Evolutionary conservation across 148 eudicot genomes (phyloP), one percentile per base, ranked within the genome.

Genomic region (Hydrangea macrophylla): DNA sequence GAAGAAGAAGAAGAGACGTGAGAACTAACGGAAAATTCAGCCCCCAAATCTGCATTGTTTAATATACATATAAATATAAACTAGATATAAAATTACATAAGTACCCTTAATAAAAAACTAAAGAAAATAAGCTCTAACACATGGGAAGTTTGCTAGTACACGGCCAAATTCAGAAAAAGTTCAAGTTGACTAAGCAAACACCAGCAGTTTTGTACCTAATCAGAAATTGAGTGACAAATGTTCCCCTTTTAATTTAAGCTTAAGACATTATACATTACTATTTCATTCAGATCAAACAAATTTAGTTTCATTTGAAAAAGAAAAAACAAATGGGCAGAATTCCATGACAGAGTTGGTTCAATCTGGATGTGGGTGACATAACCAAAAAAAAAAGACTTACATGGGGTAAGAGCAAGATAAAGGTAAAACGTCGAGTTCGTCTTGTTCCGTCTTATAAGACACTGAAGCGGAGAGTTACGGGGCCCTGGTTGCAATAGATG

Each of bases 371-470:
- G 33, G n/a, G n/a, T n/a, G n/a, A n/a, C n/a, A n/a, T n/a, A n/a
- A n/a, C n/a, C n/a, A n/a, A n/a, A n/a, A 70, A 65, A 58, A 20
- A 15, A 56, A 22, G 32, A 85, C 97, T 83, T 75, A 94, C 99
- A 79, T 51, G 89, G 79, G 28, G 86, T 76, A 65, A 78, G 83
- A 70, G 97, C 88, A 72, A 94, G 97, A 74, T 87, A 89, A 6
- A 94, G 88, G 73, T 84, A 89, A 80, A 88, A 91, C 6, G 88
- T 87, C 1, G 85, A 81, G 68, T 77, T 90, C 75, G 75, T 94
- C 85, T 89, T 94, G 88, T 91, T 85, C 55, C 99, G 83, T 65
- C 84, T 90, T 66, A 94, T 89, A 23, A 94, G 79, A 73, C 99
- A 94, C 59, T 94, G 99, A 78, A 85, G 83, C 17, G 97, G 91